Evolutionary conservation across 306 rosid species (phyloP).

Genomic region (Oemleria cerasiformis): DNA sequence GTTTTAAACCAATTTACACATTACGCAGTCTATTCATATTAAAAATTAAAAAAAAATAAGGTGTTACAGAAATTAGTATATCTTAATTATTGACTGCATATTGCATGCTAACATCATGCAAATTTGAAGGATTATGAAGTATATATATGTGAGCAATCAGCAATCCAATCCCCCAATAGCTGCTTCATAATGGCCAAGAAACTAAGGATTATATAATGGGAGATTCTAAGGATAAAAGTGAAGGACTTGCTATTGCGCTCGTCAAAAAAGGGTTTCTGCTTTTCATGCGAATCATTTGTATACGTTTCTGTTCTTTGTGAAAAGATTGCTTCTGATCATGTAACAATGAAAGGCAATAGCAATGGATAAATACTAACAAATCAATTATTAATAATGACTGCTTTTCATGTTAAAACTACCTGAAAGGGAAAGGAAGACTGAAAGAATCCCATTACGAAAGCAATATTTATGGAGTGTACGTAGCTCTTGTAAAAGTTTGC

Average conservation of each 20-base stretch:
- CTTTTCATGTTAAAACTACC: neutral
- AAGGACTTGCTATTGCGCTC: slow-evolving; percentile 10
- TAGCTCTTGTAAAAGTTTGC: too few species aligned
- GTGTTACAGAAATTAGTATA: too few species aligned
- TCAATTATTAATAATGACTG: neutral
- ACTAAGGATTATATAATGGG: neutral
- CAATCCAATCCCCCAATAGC: neutral
- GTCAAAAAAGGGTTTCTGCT: slow-evolving; percentile 10
- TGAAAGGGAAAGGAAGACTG: neutral
- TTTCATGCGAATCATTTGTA: neutral
- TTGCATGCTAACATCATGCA: neutral
- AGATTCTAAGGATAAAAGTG: neutral
- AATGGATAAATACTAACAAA: neutral
- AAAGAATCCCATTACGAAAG: neutral
- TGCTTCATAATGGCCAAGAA: neutral
- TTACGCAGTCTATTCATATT: too few species aligned
- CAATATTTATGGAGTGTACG: neutral
- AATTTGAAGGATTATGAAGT: slow-evolving; percentile 10
- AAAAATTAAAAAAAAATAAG: too few species aligned
- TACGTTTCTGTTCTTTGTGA: neutral
- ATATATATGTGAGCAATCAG: neutral
- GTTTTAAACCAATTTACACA: too few species aligned
- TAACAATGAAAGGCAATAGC: neutral
- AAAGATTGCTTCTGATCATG: neutral
- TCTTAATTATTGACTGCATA: neutral